Evolutionary conservation across 306 rosid species (phyloP).

Genomic region (Pyrus bretschneideri): DNA sequence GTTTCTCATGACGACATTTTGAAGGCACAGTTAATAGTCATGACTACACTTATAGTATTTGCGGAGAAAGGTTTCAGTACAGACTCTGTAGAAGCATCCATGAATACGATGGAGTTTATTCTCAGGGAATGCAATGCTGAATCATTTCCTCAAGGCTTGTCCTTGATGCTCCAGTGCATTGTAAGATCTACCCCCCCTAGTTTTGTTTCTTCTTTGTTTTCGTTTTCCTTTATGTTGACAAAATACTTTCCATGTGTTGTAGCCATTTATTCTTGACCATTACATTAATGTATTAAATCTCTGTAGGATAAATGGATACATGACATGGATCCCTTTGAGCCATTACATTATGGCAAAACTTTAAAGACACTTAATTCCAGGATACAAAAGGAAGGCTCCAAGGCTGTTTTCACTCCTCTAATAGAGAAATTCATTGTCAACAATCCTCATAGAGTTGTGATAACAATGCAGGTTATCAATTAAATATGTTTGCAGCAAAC

Average conservation of each 20-base stretch:
- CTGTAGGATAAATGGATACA: conserved; percentile 92
- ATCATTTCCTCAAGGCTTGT: conserved; percentile 95
- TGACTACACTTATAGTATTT: conserved; percentile 54
- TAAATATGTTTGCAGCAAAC: conserved; percentile 2
- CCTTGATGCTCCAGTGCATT: conserved; percentile 89
- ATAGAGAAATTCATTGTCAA: conserved; percentile 77
- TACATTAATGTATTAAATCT: not conserved
- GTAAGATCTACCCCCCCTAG: conserved; percentile 36
- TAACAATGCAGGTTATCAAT: conserved; percentile 81
- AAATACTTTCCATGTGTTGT: not conserved
- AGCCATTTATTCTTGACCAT: conserved; percentile 1
- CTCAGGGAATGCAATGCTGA: conserved; percentile 96
- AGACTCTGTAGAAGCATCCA: conserved; percentile 89
- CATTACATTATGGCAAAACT: conserved; percentile 86
- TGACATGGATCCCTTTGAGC: conserved; percentile 95
- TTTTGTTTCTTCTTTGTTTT: not conserved
- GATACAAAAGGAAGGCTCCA: conserved; percentile 81
- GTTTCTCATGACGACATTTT: conserved; percentile 66
- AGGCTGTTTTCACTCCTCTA: conserved; percentile 80
- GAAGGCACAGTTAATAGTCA: conserved; percentile 70
- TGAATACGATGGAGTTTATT: conserved; percentile 96
- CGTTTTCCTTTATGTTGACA: not conserved
- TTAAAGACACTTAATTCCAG: conserved; percentile 74
- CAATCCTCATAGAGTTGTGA: conserved; percentile 76
- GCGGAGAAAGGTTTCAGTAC: conserved; percentile 80